A percentile compares a stretch with the other conserved stretches of the same genome.
These are phyloP conservation scores for Acanthochlamys bracteata DNA, from an alignment of 106 monocot species.

Conservation along the genomic window DNA sequence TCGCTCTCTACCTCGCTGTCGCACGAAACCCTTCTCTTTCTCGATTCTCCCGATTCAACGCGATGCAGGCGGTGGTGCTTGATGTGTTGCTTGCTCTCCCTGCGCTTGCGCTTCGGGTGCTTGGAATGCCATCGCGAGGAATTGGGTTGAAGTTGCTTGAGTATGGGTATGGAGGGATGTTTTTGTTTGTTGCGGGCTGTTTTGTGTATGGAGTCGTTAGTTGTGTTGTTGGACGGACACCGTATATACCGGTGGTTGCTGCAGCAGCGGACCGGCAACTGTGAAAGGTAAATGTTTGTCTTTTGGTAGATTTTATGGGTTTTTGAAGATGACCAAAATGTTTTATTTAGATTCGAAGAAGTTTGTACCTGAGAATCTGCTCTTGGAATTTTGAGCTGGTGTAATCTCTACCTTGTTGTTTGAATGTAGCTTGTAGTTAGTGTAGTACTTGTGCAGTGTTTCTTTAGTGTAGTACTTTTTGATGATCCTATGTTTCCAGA, in stretches of 20 bases:
- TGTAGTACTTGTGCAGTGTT: too few relatives aligned
- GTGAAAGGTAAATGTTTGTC: constrained; percentile 12
- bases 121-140: constrained; percentile 44
- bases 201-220: constrained; percentile 52
- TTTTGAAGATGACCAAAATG: too few relatives aligned
- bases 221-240: constrained; percentile 63
- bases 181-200: constrained; percentile 33
- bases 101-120: constrained; percentile 34
- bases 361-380: too few relatives aligned
- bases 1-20: constrained; percentile 78
- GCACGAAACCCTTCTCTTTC: constrained; percentile 55
- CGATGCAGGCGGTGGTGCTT: constrained; percentile 86
- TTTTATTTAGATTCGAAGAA: too few relatives aligned
- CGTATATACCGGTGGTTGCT: constrained; percentile 66
- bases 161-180: constrained; percentile 42
- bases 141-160: constrained; percentile 46
- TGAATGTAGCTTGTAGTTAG: too few relatives aligned
- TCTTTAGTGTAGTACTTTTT: too few relatives aligned
- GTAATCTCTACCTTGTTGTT: too few relatives aligned
- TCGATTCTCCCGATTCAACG: constrained; percentile 66
- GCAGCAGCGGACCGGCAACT: constrained; percentile 71
- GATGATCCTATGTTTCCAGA: too few relatives aligned
- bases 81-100: constrained; percentile 74
- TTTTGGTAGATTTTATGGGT: too few relatives aligned
- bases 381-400: too few relatives aligned